phyloP scores from a whole-genome alignment of 2,329 filamentous ascomycete species.

The Grosmannia huntii region DNA sequence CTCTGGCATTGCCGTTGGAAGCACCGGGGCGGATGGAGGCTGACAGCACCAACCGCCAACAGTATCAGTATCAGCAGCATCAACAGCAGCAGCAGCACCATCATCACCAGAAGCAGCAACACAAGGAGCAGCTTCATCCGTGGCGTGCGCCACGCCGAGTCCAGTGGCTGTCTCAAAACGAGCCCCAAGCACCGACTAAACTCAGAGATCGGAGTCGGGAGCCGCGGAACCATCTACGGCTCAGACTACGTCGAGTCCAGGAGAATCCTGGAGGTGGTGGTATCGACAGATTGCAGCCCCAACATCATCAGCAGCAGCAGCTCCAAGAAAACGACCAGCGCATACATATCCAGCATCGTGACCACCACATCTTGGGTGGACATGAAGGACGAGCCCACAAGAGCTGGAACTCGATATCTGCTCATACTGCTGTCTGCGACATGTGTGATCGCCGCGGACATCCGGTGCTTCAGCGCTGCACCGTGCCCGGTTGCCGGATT shows the following conservation, averaged over 20 bases:
- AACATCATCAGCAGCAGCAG: no score
- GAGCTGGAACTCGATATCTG: neutral
- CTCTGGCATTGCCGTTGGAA: neutral
- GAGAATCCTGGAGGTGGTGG: no score
- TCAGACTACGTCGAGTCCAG: no score
- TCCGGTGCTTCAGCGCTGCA: neutral
- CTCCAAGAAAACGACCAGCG: no score
- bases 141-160: no score
- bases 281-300: no score
- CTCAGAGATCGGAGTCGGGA: no score
- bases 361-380: neutral
- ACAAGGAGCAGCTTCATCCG: no score
- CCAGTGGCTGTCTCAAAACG: no score
- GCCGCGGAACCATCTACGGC: no score
- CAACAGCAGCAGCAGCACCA: neutral
- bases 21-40: neutral
- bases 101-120: neutral
- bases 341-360: no score
- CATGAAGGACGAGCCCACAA: neutral
- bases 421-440: neutral
- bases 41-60: neutral
- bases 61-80: neutral
- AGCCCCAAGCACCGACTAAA: no score
- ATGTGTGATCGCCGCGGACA: neutral
- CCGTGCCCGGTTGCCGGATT: neutral